A percentile compares a stretch with the other conserved stretches of the same genome.
These are phyloP conservation scores for Tetraselmis chui DNA, from an alignment of 139 green algal species.

Conservation along the genomic window DNA sequence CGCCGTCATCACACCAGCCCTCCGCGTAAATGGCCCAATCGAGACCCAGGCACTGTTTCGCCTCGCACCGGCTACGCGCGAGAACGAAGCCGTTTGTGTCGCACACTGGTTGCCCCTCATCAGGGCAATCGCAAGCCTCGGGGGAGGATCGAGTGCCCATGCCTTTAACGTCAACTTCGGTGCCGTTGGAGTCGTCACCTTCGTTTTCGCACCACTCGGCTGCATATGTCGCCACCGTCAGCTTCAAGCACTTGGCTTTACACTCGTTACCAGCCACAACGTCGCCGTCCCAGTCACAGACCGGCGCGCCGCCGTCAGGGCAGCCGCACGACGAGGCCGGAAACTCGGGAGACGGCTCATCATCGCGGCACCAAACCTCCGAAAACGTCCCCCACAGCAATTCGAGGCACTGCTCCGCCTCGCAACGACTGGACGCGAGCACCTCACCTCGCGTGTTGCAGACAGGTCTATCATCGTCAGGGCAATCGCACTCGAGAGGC, in stretches of 20 bases:
- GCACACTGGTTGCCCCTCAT: not conserved
- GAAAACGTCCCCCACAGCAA: not conserved
- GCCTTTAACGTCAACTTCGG: too few species aligned
- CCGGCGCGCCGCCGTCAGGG: not conserved
- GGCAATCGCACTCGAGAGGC: not conserved
- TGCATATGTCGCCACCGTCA: not conserved
- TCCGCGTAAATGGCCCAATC: not conserved
- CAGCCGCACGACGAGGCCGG: not conserved
- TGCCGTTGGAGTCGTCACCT: too few species aligned
- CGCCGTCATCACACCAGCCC: not conserved
- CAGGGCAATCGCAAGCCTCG: not conserved
- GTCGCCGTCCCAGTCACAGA: not conserved
- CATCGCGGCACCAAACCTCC: not conserved
- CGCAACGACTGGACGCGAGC: not conserved
- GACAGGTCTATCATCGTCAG: not conserved
- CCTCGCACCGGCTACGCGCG: not conserved
- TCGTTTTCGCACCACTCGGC: not conserved
- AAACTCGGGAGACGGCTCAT: not conserved
- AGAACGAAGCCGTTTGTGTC: not conserved
- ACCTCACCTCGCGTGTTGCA: not conserved
- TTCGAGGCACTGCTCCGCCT: not conserved
- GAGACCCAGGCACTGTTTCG: not conserved
- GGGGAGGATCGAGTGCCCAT: too few species aligned
- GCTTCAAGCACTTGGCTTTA: not conserved
- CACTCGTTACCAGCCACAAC: not conserved